These are phyloP conservation scores for Cephaloascus fragrans DNA, from an alignment of 805 yeast genomes.

Conservation along the genomic window DNA sequence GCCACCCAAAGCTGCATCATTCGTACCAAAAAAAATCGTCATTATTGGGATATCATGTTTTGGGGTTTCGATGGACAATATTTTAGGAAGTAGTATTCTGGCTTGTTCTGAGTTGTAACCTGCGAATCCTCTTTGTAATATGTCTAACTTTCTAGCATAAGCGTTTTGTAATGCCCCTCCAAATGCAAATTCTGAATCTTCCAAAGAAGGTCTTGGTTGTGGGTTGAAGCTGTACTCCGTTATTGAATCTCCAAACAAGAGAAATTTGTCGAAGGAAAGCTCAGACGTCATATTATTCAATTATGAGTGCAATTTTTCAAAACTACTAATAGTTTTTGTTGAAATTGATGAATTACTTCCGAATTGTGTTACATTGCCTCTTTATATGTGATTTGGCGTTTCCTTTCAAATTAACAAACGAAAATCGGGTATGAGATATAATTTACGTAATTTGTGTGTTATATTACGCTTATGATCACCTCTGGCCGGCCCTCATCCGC, in stretches of 20 bases:
- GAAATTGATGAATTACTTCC: no score
- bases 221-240: slow-evolving; percentile 44
- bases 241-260: slow-evolving; percentile 65
- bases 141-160: slow-evolving; percentile 55
- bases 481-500: no score
- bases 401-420: no score
- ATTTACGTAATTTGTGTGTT: no score
- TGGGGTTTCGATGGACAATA: slow-evolving; percentile 21
- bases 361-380: no score
- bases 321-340: no score
- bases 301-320: no score
- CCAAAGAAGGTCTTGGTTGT: slow-evolving; percentile 11
- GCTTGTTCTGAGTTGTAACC: slow-evolving; percentile 72
- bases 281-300: not conserved
- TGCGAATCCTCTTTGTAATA: slow-evolving; percentile 63
- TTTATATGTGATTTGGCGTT: no score
- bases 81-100: slow-evolving; percentile 19
- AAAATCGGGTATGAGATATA: no score
- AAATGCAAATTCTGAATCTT: not conserved
- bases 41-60: slow-evolving; percentile 7
- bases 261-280: slow-evolving; percentile 26
- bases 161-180: slow-evolving; percentile 26
- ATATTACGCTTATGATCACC: no score
- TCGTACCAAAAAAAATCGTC: slow-evolving; percentile 72
- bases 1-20: slow-evolving; percentile 49